These are phyloP conservation scores for Articulospora tetracladia DNA, from an alignment of 495 filamentous ascomycete genomes.

Conservation along the genomic window DNA sequence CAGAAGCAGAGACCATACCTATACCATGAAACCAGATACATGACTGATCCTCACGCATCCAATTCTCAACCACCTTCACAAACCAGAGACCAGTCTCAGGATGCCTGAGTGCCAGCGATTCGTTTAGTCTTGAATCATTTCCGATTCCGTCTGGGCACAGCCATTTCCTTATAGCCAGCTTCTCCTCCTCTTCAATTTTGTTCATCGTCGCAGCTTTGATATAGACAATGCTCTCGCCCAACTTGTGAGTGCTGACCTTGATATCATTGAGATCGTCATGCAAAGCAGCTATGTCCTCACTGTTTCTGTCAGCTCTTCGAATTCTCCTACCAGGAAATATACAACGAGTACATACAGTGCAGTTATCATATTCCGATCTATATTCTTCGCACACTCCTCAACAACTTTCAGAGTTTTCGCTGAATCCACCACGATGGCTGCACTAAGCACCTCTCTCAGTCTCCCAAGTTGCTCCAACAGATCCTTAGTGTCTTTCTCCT, in stretches of 20 bases:
- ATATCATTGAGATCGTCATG: background rate
- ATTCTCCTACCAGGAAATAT: background rate
- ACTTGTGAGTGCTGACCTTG: background rate
- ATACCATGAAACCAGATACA: constrained; percentile 26
- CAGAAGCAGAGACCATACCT: constrained; percentile 11
- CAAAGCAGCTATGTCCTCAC: background rate
- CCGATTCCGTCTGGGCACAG: constrained; percentile 14
- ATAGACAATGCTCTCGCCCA: constrained; percentile 3
- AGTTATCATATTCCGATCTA: constrained; percentile 5
- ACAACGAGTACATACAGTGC: constrained; percentile 2
- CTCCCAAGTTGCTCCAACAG: constrained; percentile 13
- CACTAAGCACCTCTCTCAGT: background rate
- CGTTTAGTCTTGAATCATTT: constrained; percentile 5
- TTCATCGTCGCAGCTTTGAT: too few species aligned
- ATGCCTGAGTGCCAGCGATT: too few species aligned
- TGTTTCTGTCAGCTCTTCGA: background rate
- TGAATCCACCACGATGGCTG: constrained; percentile 4
- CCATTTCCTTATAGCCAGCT: background rate
- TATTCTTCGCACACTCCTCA: constrained; percentile 8
- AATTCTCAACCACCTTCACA: too few species aligned
- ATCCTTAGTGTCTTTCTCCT: constrained; percentile 24
- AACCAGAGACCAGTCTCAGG: too few species aligned
- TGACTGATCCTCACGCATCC: too few species aligned
- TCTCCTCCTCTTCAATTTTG: constrained; percentile 11
- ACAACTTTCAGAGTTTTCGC: background rate